phyloP scores from a whole-genome alignment of 2,329 filamentous ascomycete genomes.

The Exophiala calicioides region DNA sequence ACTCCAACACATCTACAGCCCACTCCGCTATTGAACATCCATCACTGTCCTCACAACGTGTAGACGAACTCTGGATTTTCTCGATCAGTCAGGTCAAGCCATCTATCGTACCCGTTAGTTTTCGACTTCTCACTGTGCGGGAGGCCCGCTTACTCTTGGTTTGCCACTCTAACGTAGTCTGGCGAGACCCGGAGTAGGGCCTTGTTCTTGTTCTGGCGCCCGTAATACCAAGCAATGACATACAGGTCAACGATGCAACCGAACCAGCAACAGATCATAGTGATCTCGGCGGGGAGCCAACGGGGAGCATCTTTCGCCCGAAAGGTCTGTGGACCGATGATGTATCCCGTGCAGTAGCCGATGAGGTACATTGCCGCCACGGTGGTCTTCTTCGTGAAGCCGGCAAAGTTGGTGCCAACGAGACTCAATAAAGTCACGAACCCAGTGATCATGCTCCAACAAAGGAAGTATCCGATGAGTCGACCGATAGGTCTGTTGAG shows the following conservation, averaged over 20 bases:
- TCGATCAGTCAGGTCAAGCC: constrained; percentile 64
- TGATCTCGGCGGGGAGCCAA: constrained; percentile 65
- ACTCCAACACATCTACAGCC: no score
- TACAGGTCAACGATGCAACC: constrained; percentile 53
- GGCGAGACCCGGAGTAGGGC: constrained; percentile 52
- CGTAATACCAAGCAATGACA: constrained; percentile 66
- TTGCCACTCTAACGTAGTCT: constrained; percentile 62
- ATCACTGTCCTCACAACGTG: constrained; percentile 53
- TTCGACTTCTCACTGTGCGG: not conserved
- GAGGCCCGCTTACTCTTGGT: constrained; percentile 58
- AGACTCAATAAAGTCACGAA: constrained; percentile 67
- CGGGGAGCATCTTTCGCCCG: constrained; percentile 57
- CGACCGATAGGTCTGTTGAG: not conserved
- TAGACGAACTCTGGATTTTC: constrained; percentile 69
- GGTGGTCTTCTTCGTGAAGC: constrained; percentile 57
- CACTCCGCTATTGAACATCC: no score
- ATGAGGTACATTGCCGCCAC: constrained; percentile 53
- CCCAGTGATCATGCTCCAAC: constrained; percentile 46
- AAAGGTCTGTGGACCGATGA: constrained; percentile 55
- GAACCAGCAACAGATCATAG: constrained; percentile 61
- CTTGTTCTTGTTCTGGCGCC: constrained; percentile 61
- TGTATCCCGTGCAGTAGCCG: constrained; percentile 55
- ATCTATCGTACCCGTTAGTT: constrained; percentile 14
- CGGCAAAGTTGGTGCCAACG: constrained; percentile 61
- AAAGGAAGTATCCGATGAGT: not conserved